Percentiles rank a stretch among this genome's conserved stretches.
These are phyloP conservation scores for Phytophthora litchii DNA, from an alignment of 352 stramenopile species.

Conservation along the genomic window DNA sequence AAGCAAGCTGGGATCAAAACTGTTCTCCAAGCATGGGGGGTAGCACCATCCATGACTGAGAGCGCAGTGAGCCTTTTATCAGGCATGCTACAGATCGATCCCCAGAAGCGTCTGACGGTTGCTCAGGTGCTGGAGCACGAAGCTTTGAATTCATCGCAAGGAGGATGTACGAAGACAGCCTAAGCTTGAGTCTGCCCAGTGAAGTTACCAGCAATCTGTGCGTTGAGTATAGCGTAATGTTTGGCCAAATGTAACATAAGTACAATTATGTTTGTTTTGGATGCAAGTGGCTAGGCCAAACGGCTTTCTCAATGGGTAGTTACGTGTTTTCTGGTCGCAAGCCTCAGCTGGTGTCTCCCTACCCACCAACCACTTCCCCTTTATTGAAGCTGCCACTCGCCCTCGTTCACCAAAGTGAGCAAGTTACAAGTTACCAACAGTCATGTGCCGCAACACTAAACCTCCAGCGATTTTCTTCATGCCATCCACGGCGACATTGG, in stretches of 20 bases:
- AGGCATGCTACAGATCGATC: conserved; percentile 37
- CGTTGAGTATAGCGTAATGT: conserved; percentile 2
- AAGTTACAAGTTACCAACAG: neutral
- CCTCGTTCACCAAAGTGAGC: neutral
- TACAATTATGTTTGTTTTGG: neutral
- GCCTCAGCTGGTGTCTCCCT: neutral
- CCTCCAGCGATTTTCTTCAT: conserved; percentile 10
- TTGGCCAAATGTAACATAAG: conserved; percentile 1
- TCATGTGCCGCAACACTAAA: conserved; percentile 9
- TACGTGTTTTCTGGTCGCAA: neutral
- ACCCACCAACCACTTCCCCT: neutral
- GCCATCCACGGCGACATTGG: neutral
- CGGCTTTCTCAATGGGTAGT: neutral
- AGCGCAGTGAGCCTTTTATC: conserved; percentile 28
- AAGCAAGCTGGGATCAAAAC: conserved; percentile 31
- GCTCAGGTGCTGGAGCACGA: conserved; percentile 24
- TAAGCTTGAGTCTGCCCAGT: conserved; percentile 5
- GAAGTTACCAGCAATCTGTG: conserved; percentile 3
- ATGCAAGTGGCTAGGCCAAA: neutral
- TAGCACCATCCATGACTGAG: conserved; percentile 26
- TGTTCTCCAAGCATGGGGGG: conserved; percentile 38
- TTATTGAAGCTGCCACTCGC: conserved; percentile 3
- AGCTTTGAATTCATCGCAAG: conserved; percentile 12
- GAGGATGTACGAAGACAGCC: neutral
- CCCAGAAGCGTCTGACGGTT: conserved; percentile 33